Conservation (phyloP, 305 asterid species). For the Fraxinus angustifolia region DNA sequence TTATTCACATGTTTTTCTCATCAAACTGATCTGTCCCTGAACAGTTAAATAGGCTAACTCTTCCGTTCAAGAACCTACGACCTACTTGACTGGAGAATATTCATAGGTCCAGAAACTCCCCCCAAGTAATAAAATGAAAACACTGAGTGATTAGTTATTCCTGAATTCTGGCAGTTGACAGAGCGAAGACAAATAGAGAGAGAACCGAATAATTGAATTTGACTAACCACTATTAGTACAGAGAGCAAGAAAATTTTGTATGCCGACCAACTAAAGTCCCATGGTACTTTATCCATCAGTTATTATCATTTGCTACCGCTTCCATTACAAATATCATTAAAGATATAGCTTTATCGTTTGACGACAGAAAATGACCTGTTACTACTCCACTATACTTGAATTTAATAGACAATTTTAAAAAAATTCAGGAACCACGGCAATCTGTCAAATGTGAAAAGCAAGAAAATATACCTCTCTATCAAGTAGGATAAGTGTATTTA, state of each 20-base stretch:
- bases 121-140: background rate
- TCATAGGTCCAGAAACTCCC: background rate
- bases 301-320: constrained; percentile 7
- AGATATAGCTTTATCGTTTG: background rate
- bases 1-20: background rate
- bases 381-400: background rate
- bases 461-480: constrained; percentile 73
- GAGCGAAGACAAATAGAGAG: constrained; percentile 5
- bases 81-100: background rate
- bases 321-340: background rate
- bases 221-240: background rate
- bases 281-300: constrained; percentile 2
- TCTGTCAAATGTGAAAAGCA: constrained; percentile 8
- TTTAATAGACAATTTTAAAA: constrained; percentile 7
- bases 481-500: constrained; percentile 77
- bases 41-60: background rate
- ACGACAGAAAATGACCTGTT: background rate
- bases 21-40: background rate
- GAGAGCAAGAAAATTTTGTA: background rate
- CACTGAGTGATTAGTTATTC: background rate
- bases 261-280: constrained; percentile 1
- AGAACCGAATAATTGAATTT: background rate
- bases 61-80: background rate
- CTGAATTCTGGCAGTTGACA: background rate
- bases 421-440: background rate